Percentiles rank a stretch among this genome's conserved stretches.
Conservation (phyloP, 2,329 filamentous ascomycete species). For the Setomelanomma holmii region DNA sequence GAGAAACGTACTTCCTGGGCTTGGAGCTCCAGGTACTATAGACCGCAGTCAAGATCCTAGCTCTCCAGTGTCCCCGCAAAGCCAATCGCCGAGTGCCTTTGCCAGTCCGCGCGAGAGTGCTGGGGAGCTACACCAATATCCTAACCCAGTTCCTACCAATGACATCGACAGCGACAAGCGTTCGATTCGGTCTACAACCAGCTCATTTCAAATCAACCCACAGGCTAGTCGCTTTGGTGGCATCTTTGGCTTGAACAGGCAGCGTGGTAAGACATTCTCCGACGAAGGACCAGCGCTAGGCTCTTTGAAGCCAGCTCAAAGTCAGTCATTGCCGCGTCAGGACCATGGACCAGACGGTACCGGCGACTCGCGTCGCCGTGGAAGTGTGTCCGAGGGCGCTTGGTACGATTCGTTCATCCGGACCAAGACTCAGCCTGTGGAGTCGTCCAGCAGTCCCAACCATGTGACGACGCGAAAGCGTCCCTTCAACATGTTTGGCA, state of each 20-base stretch:
- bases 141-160: conserved; percentile 50
- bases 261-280: conserved; percentile 66
- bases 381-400: conserved; percentile 62
- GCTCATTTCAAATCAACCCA: conserved; percentile 57
- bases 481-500: conserved; percentile 59
- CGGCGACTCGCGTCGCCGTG: conserved; percentile 60
- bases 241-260: conserved; percentile 67
- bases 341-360: conserved; percentile 57
- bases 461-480: conserved; percentile 53
- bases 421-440: conserved; percentile 42
- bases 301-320: conserved; percentile 73
- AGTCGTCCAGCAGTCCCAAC: conserved; percentile 43
- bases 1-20: conserved; percentile 47
- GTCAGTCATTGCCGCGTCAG: conserved; percentile 76
- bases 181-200: conserved; percentile 57
- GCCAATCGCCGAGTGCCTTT: conserved; percentile 55
- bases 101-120: conserved; percentile 57
- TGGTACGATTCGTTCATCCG: conserved; percentile 61
- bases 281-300: conserved; percentile 71
- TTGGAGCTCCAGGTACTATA: conserved; percentile 50
- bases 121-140: conserved; percentile 51
- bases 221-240: conserved; percentile 63
- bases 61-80: conserved; percentile 52
- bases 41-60: conserved; percentile 47
- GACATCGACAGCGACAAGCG: conserved; percentile 56